Conservation (phyloP, 2,329 filamentous ascomycete genomes). For the Trichoderma sp. region DNA sequence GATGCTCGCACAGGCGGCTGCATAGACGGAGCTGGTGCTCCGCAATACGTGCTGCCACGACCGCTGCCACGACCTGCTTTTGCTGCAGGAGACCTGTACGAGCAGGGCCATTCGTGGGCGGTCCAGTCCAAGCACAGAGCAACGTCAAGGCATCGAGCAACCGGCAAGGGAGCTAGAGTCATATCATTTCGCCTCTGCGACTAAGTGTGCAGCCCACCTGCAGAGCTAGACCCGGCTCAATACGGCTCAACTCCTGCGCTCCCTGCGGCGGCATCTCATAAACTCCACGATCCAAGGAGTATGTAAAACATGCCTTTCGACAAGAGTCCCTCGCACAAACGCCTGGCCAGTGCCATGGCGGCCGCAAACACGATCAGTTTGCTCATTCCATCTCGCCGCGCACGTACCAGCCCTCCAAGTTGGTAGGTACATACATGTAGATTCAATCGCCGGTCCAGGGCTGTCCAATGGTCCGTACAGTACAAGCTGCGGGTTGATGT, state of each 20-base stretch:
- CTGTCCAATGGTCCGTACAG: neutral
- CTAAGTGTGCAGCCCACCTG: neutral
- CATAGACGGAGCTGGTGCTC: neutral
- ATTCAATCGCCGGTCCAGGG: neutral
- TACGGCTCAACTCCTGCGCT: slow-evolving; percentile 8
- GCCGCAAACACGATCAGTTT: neutral
- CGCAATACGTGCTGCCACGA: neutral
- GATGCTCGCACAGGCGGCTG: neutral
- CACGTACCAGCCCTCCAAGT: neutral
- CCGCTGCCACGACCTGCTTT: neutral
- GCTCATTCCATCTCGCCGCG: neutral
- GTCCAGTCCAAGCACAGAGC: neutral
- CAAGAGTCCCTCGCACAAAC: neutral
- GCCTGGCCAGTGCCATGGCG: slow-evolving; percentile 8
- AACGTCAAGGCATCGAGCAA: neutral
- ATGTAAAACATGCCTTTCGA: slow-evolving; percentile 9
- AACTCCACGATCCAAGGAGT: neutral
- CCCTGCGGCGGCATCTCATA: slow-evolving; percentile 17
- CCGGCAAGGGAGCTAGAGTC: slow-evolving; percentile 16
- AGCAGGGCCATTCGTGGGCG: neutral
- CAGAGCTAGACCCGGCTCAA: neutral
- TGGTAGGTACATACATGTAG: too few species aligned
- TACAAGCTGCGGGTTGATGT: slow-evolving; percentile 2
- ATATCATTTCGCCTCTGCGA: neutral
- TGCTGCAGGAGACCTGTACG: neutral